Percentiles rank a stretch among this genome's conserved stretches.
These are phyloP conservation scores for Collybiopsis confluens DNA, from an alignment of 768 basidiomycete species.

Conservation along the genomic window DNA sequence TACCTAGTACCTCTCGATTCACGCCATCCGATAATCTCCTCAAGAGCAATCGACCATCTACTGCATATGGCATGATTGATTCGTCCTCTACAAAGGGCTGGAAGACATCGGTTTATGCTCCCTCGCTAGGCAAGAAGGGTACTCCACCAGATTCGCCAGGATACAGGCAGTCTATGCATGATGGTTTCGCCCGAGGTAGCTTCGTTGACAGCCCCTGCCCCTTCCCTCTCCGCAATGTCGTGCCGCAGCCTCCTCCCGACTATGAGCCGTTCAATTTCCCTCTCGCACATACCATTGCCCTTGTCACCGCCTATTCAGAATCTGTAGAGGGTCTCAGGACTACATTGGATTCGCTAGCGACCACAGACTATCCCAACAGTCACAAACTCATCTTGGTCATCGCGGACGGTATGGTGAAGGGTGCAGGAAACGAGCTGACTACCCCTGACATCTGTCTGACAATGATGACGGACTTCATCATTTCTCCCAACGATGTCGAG, in stretches of 20 bases:
- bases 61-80: conserved; percentile 66
- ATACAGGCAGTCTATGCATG: conserved; percentile 68
- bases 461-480: conserved; percentile 97
- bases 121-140: conserved; percentile 46
- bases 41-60: conserved; percentile 52
- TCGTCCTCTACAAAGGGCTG: conserved; percentile 43
- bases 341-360: conserved; percentile 96
- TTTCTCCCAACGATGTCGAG: conserved; percentile 79
- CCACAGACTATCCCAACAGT: conserved; percentile 97
- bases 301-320: conserved; percentile 98
- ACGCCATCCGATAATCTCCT: conserved; percentile 66
- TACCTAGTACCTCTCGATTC: conserved; percentile 70
- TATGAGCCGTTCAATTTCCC: conserved; percentile 97
- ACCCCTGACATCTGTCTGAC: conserved; percentile 91
- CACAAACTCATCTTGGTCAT: conserved; percentile 96
- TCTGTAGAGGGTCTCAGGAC: conserved; percentile 94
- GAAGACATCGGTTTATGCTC: conserved; percentile 44
- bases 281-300: conserved; percentile 87
- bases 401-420: conserved; percentile 98
- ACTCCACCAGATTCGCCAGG: conserved; percentile 72
- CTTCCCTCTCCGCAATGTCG: conserved; percentile 87
- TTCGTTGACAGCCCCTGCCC: conserved; percentile 78
- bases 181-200: conserved; percentile 38
- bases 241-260: conserved; percentile 88
- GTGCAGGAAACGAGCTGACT: conserved; percentile 80